phyloP scores from a whole-genome alignment of 2,329 filamentous ascomycete species.

The Sarocladium brachiariae region DNA sequence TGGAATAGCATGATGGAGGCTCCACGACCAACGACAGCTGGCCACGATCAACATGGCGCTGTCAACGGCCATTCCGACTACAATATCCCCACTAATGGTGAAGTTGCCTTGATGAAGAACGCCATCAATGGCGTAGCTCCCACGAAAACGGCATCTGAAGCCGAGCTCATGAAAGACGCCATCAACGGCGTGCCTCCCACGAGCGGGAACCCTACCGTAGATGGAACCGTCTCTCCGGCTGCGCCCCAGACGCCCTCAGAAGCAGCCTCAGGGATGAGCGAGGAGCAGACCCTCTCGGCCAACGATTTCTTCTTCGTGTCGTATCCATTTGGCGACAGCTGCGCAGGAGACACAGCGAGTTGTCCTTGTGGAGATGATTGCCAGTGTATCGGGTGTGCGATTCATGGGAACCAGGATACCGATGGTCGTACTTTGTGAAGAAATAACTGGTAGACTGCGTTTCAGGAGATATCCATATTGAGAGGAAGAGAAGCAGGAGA shows the following conservation, averaged over 20 bases:
- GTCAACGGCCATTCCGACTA: neutral
- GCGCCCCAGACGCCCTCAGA: slow-evolving; percentile 41
- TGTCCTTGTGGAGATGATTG: slow-evolving; percentile 56
- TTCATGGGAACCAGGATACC: neutral
- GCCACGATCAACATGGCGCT: neutral
- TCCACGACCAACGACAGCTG: slow-evolving; percentile 13
- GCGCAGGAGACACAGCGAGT: slow-evolving; percentile 40
- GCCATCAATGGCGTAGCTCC: slow-evolving; percentile 1
- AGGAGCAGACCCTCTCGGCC: slow-evolving; percentile 45
- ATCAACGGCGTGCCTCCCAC: slow-evolving; percentile 4
- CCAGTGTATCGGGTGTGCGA: slow-evolving; percentile 49
- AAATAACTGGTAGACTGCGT: neutral
- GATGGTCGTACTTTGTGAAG: neutral
- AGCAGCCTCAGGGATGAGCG: slow-evolving; percentile 34
- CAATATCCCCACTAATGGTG: slow-evolving; percentile 13
- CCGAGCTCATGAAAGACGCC: neutral
- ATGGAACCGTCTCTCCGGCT: slow-evolving; percentile 29
- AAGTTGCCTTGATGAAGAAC: slow-evolving; percentile 1
- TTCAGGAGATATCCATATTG: neutral
- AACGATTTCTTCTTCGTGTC: slow-evolving; percentile 55
- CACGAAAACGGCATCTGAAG: neutral
- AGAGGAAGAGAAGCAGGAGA: too few species aligned
- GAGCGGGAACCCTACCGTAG: slow-evolving; percentile 12
- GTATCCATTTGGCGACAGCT: slow-evolving; percentile 41
- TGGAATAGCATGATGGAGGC: slow-evolving; percentile 35